Evolutionary conservation across 441 rosid species (phyloP).

Genomic region (Populus hybrid): DNA sequence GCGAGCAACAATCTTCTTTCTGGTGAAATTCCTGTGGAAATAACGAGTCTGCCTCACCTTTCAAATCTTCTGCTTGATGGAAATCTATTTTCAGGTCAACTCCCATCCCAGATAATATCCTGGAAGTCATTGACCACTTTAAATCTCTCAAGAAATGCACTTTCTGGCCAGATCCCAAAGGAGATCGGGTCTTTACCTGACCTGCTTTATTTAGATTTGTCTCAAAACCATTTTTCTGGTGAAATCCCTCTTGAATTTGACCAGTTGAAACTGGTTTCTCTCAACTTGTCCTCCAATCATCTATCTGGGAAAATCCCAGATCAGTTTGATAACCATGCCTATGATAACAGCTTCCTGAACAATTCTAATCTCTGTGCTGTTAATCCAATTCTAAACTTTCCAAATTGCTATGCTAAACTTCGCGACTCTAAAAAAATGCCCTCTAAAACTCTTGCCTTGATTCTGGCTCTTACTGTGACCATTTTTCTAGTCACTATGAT

Average conservation of each 20-base stretch:
- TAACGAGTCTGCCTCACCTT: constrained; percentile 52
- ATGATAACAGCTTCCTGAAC: constrained; percentile 61
- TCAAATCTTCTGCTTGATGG: constrained; percentile 45
- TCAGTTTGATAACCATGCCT: constrained; percentile 53
- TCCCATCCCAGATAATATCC: constrained; percentile 60
- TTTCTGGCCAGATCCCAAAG: constrained; percentile 70
- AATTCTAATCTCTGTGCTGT: constrained; percentile 62
- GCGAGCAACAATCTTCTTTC: constrained; percentile 71
- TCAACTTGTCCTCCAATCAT: constrained; percentile 68
- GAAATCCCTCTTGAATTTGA: constrained; percentile 61
- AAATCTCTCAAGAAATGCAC: constrained; percentile 54
- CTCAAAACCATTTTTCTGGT: constrained; percentile 73
- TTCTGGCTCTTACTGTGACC: constrained; percentile 36
- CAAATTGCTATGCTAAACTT: constrained; percentile 39
- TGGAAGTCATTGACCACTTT: constrained; percentile 54
- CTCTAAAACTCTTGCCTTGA: constrained; percentile 43
- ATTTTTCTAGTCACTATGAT: constrained; percentile 29
- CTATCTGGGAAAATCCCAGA: constrained; percentile 64
- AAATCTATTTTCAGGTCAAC: constrained; percentile 58
- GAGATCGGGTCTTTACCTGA: constrained; percentile 55
- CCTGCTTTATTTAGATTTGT: constrained; percentile 55
- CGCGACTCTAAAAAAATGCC: constrained; percentile 32
- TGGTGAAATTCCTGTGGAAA: constrained; percentile 54
- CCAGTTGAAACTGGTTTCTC: constrained; percentile 35
- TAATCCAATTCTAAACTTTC: constrained; percentile 44